phyloP scores from a whole-genome alignment of 768 basidiomycete genomes.

The Gloeostereum incarnatum region DNA sequence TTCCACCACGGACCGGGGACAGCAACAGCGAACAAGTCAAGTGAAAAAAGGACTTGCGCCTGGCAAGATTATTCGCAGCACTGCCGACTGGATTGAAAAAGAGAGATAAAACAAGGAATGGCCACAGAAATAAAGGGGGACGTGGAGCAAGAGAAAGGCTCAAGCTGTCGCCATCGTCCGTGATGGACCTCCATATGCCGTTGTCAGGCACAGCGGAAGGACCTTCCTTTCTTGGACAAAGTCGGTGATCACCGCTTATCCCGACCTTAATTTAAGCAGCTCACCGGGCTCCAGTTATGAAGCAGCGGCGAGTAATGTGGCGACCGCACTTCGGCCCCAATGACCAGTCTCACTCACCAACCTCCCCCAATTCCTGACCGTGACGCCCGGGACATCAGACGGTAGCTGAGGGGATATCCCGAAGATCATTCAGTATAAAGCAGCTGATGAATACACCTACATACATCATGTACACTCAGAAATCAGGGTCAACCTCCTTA shows the following conservation, averaged over 20 bases:
- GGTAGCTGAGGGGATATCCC: no score
- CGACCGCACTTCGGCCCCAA: no score
- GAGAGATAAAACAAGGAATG: not conserved
- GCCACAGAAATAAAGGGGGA: no score
- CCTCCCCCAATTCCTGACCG: no score
- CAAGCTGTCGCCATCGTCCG: not conserved
- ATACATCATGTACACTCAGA: conserved; percentile 6
- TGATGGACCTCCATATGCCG: no score
- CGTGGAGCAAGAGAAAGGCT: no score
- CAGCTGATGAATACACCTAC: not conserved
- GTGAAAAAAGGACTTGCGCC: conserved; percentile 26
- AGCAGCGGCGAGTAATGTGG: no score
- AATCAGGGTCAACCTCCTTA: conserved; percentile 33
- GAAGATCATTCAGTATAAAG: no score
- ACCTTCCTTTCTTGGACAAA: not conserved
- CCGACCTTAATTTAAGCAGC: not conserved
- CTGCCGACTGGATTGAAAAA: not conserved
- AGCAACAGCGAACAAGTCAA: conserved; percentile 12
- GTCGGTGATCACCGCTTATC: not conserved
- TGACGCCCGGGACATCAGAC: no score
- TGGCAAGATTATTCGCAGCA: conserved; percentile 23
- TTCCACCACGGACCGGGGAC: conserved; percentile 10
- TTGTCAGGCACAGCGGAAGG: no score
- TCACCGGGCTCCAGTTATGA: not conserved
- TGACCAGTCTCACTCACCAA: no score